Evolutionary conservation across 1,284 basidiomycete species (phyloP).

Genomic region (Amylostereum areolatum): DNA sequence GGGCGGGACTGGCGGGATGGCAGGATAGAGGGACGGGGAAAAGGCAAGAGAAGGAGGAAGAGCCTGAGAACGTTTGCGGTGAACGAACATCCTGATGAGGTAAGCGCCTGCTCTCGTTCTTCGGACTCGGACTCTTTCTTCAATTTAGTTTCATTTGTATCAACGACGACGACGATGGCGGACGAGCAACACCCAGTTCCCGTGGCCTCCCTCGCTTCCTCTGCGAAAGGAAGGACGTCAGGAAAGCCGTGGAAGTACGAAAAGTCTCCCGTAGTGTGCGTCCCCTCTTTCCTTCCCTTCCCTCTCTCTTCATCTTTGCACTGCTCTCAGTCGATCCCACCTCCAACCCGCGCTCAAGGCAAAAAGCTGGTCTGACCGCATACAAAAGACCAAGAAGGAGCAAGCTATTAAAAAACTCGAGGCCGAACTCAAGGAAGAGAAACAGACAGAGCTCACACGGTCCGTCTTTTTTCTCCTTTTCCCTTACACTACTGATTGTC

Average conservation of each 20-base stretch:
- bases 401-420: constrained; percentile 68
- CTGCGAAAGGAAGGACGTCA: constrained; percentile 55
- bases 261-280: constrained; percentile 61
- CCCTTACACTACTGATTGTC: not conserved
- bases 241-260: constrained; percentile 63
- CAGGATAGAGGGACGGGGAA: constrained; percentile 3
- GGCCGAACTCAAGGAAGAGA: constrained; percentile 69
- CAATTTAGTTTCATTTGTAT: no score
- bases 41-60: constrained; percentile 4
- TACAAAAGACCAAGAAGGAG: constrained; percentile 59
- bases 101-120: not conserved
- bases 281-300: constrained; percentile 8
- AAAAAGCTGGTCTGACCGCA: constrained; percentile 60
- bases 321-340: constrained; percentile 52
- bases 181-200: no score
- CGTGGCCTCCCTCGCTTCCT: constrained; percentile 36
- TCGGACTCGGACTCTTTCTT: no score
- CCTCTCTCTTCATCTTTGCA: constrained; percentile 5
- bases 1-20: constrained; percentile 2
- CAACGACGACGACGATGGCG: no score
- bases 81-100: not conserved
- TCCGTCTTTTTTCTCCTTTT: constrained; percentile 20
- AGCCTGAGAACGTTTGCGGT: not conserved
- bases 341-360: constrained; percentile 61
- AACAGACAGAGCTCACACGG: constrained; percentile 60